A percentile compares a stretch with the other conserved stretches of the same genome.
Conservation (phyloP, 306 rosid species). For the Glycine tomentella region DNA sequence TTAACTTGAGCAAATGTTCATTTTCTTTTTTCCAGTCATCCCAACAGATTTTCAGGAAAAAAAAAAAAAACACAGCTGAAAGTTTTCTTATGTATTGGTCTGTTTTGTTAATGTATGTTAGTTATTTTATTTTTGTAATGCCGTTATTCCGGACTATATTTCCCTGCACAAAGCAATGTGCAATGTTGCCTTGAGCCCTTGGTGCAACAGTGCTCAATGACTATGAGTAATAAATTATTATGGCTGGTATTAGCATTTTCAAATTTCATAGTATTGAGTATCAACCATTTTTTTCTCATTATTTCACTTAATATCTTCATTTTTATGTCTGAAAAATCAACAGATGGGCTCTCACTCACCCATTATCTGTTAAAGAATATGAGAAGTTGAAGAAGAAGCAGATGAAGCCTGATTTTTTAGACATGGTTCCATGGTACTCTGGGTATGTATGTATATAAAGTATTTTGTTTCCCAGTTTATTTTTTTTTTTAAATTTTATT, state of each 20-base stretch:
- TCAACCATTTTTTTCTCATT: constrained; percentile 4
- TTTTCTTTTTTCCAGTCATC: background rate
- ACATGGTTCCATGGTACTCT: constrained; percentile 99
- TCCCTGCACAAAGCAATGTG: constrained; percentile 17
- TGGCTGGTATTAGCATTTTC: constrained; percentile 17
- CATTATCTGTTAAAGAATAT: constrained; percentile 79
- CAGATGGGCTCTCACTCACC: constrained; percentile 99
- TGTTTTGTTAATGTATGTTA: constrained; percentile 16
- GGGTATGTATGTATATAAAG: constrained; percentile 72
- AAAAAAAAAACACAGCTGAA: background rate
- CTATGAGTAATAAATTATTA: background rate
- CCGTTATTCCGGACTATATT: constrained; percentile 22
- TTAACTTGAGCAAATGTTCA: background rate
- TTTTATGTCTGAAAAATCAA: constrained; percentile 48
- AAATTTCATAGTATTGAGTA: constrained; percentile 19
- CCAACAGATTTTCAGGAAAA: background rate
- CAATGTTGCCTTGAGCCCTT: constrained; percentile 22
- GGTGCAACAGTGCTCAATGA: constrained; percentile 24
- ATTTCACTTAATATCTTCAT: constrained; percentile 3
- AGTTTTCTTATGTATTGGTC: background rate
- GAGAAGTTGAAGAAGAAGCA: constrained; percentile 87
- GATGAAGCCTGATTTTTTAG: constrained; percentile 91
- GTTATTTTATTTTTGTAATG: constrained; percentile 22
- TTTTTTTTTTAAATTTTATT: background rate
- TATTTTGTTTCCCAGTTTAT: constrained; percentile 20